A percentile compares a stretch with the other conserved stretches of the same genome.
phyloP scores from a whole-genome alignment of 169 alveolate species.

The Babesia caballi region DNA sequence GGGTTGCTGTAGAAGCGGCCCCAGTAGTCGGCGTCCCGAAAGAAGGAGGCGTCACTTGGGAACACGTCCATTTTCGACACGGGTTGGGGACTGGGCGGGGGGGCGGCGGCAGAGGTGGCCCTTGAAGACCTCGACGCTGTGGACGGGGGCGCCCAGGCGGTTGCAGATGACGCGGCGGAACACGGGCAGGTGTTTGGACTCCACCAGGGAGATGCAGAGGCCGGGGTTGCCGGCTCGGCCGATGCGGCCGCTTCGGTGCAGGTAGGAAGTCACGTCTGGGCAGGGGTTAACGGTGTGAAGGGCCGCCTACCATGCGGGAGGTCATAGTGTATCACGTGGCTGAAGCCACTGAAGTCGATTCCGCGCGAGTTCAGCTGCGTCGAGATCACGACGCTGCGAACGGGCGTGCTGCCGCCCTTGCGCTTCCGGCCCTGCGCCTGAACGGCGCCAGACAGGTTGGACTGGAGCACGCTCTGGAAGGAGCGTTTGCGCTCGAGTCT shows the following conservation, averaged over 20 bases:
- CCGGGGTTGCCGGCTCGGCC: constrained; percentile 63
- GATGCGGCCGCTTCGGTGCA: constrained; percentile 54
- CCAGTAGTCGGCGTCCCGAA: constrained; percentile 72
- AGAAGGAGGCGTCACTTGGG: constrained; percentile 64
- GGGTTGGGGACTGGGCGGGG: not conserved
- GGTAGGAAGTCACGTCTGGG: constrained; percentile 39
- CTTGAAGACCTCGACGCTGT: constrained; percentile 39
- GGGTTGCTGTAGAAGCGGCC: constrained; percentile 64
- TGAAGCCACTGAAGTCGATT: constrained; percentile 55
- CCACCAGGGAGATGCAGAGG: constrained; percentile 38
- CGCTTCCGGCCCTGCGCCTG: not conserved
- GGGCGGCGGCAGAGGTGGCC: constrained; percentile 35
- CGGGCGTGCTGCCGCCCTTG: constrained; percentile 18
- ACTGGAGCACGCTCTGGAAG: constrained; percentile 33
- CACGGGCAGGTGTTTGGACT: constrained; percentile 25
- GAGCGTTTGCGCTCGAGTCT: constrained; percentile 32
- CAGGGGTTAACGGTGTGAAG: too few species aligned
- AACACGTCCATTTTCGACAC: constrained; percentile 32
- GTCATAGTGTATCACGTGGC: constrained; percentile 52
- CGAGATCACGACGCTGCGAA: constrained; percentile 36
- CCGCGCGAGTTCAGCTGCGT: constrained; percentile 56
- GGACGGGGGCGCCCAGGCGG: constrained; percentile 25
- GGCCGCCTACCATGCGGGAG: constrained; percentile 51
- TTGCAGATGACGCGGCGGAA: constrained; percentile 24
- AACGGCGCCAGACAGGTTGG: constrained; percentile 18